Evolutionary conservation across 2,329 filamentous ascomycete species (phyloP).

Genomic region (Arthrobotrys sinensis): DNA sequence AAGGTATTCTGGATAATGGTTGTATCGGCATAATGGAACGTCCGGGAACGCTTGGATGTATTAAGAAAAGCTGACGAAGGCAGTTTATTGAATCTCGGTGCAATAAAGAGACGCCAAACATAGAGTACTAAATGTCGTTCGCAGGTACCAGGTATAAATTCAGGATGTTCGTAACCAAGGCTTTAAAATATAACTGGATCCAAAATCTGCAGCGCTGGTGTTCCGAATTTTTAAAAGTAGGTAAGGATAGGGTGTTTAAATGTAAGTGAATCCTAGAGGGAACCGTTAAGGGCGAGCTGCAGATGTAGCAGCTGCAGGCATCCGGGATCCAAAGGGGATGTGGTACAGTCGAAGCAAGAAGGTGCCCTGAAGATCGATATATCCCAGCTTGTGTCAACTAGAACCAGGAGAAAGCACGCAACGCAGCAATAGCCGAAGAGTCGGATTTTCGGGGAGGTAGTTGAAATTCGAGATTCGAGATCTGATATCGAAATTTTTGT

Average conservation of each 20-base stretch:
- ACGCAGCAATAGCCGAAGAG: conserved; percentile 32
- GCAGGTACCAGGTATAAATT: conserved; percentile 10
- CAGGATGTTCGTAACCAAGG: background rate
- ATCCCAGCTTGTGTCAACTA: conserved; percentile 27
- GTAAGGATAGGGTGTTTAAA: background rate
- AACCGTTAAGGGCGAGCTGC: background rate
- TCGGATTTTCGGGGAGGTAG: conserved; percentile 13
- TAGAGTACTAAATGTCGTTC: conserved; percentile 16
- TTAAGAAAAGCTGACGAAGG: conserved; percentile 18
- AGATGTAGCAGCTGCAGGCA: conserved; percentile 9
- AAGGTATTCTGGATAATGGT: conserved; percentile 44
- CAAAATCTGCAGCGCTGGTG: background rate
- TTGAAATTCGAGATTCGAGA: conserved; percentile 15
- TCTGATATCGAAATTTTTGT: background rate
- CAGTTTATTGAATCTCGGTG: conserved; percentile 25
- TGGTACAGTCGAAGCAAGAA: conserved; percentile 24
- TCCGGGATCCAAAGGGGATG: conserved; percentile 38
- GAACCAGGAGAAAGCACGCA: conserved; percentile 22
- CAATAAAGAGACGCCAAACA: conserved; percentile 29
- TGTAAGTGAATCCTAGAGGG: conserved; percentile 7
- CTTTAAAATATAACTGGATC: background rate
- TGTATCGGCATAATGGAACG: conserved; percentile 50
- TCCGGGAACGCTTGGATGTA: conserved; percentile 11
- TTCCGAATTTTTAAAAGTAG: background rate
- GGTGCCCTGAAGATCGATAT: conserved; percentile 28